Percentiles rank a stretch among this genome's conserved stretches.
Conservation (phyloP, 768 basidiomycete species). For the Flagelloscypha sp. region DNA sequence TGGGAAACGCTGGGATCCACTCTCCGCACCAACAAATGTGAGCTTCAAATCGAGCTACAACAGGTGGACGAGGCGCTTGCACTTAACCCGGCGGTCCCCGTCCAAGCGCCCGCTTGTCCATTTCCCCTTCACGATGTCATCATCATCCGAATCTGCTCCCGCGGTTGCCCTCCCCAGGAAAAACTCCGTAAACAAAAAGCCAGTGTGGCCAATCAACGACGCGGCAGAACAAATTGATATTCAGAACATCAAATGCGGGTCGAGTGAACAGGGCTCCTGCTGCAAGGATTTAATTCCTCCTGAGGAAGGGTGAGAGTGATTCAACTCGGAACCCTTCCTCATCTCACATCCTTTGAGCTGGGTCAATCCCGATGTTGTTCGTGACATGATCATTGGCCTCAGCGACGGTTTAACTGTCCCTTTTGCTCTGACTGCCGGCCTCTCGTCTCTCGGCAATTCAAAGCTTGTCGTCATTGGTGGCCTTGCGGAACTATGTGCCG, state of each 20-base stretch:
- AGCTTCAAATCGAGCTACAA: too few species aligned
- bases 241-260: conserved; percentile 45
- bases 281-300: conserved; percentile 90
- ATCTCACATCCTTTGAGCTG: too few species aligned
- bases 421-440: conserved; percentile 83
- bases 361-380: conserved; percentile 80
- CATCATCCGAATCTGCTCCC: conserved; percentile 3
- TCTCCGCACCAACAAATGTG: too few species aligned
- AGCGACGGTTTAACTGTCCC: conserved; percentile 88
- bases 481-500: conserved; percentile 91
- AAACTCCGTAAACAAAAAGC: conserved; percentile 27
- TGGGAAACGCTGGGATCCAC: too few species aligned
- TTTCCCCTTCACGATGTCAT: too few species aligned
- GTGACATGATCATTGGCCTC: conserved; percentile 89
- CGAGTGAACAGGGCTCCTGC: conserved; percentile 59
- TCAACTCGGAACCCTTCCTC: conserved; percentile 69
- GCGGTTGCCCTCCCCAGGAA: conserved; percentile 16
- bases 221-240: conserved; percentile 30
- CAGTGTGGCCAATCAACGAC: conserved; percentile 58
- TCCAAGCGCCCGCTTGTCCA: too few species aligned
- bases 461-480: conserved; percentile 92
- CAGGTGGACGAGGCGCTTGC: too few species aligned
- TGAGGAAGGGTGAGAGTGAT: too few species aligned
- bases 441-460: conserved; percentile 83
- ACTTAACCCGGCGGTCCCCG: too few species aligned